These are phyloP conservation scores for Trypanosoma platydactyli DNA, from an alignment of 208 protist genomes.

Conservation along the genomic window DNA sequence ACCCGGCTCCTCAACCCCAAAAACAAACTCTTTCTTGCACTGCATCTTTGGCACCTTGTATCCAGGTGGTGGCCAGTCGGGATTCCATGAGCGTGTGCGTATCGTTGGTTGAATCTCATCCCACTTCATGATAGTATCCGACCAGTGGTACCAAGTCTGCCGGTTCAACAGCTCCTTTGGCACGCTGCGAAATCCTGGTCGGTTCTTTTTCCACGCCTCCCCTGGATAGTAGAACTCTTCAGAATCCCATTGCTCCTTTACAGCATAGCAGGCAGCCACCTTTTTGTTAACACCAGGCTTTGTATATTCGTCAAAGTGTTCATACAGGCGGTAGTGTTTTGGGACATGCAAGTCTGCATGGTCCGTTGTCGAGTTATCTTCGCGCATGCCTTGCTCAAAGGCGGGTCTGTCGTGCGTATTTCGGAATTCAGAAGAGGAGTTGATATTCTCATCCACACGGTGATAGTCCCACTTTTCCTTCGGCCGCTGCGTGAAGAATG, in stretches of 20 bases:
- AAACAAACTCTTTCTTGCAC: slow-evolving; percentile 86
- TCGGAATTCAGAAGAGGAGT: slow-evolving; percentile 78
- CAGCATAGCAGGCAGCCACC: slow-evolving; percentile 66
- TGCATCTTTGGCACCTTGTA: slow-evolving; percentile 82
- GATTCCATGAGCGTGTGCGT: slow-evolving; percentile 85
- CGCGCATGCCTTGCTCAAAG: slow-evolving; percentile 75
- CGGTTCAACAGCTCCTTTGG: slow-evolving; percentile 86
- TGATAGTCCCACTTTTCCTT: slow-evolving; percentile 87
- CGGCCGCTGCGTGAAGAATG: slow-evolving; percentile 66
- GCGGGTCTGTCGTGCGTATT: slow-evolving; percentile 55
- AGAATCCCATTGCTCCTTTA: slow-evolving; percentile 89
- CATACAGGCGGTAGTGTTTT: slow-evolving; percentile 80
- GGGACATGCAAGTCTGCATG: slow-evolving; percentile 79
- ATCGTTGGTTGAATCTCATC: slow-evolving; percentile 87
- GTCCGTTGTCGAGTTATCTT: slow-evolving; percentile 72
- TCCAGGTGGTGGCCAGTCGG: slow-evolving; percentile 84
- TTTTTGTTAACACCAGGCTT: slow-evolving; percentile 81
- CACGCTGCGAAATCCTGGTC: slow-evolving; percentile 82
- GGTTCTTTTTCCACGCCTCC: slow-evolving; percentile 83
- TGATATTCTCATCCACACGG: slow-evolving; percentile 89
- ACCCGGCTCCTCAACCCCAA: slow-evolving; percentile 80
- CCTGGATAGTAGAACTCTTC: slow-evolving; percentile 90
- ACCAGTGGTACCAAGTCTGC: slow-evolving; percentile 91
- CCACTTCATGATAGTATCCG: slow-evolving; percentile 80
- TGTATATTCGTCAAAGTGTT: slow-evolving; percentile 91